Percentiles rank a stretch among this genome's conserved stretches.
These are phyloP conservation scores for Sarocladium strictum DNA, from an alignment of 2,329 filamentous ascomycete genomes.

Conservation along the genomic window DNA sequence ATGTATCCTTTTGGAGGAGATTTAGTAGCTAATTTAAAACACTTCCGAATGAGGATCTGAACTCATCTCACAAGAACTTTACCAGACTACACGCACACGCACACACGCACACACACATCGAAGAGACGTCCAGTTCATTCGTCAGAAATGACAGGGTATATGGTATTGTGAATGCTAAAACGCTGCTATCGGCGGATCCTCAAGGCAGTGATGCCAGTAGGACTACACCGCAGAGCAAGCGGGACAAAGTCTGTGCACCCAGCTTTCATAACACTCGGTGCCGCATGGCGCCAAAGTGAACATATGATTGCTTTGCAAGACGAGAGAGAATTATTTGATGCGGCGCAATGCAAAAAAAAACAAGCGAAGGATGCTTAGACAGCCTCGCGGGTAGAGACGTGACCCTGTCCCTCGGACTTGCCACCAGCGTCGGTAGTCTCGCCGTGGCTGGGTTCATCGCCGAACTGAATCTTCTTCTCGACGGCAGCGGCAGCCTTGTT, in stretches of 20 bases:
- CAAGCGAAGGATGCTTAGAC: constrained; percentile 5
- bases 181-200: background rate
- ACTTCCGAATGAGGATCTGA: too few species aligned
- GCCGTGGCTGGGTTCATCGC: constrained; percentile 10
- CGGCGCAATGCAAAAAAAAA: background rate
- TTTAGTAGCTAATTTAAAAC: too few species aligned
- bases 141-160: constrained; percentile 5
- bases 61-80: too few species aligned
- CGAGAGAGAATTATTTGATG: background rate
- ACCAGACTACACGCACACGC: too few species aligned
- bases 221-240: too few species aligned
- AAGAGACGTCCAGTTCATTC: too few species aligned
- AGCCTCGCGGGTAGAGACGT: constrained; percentile 5
- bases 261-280: too few species aligned
- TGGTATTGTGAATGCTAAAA: background rate
- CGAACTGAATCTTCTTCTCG: constrained; percentile 29
- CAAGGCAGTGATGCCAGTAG: too few species aligned
- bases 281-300: background rate
- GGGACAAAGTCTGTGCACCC: too few species aligned
- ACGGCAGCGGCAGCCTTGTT: constrained; percentile 32
- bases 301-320: background rate
- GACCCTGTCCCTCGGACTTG: constrained; percentile 8
- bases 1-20: too few species aligned
- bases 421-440: constrained; percentile 6
- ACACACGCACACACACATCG: too few species aligned